Base-by-base conservation (phyloP, 495 filamentous ascomycete species). In the Lasiosphaeria hispida region DNA sequence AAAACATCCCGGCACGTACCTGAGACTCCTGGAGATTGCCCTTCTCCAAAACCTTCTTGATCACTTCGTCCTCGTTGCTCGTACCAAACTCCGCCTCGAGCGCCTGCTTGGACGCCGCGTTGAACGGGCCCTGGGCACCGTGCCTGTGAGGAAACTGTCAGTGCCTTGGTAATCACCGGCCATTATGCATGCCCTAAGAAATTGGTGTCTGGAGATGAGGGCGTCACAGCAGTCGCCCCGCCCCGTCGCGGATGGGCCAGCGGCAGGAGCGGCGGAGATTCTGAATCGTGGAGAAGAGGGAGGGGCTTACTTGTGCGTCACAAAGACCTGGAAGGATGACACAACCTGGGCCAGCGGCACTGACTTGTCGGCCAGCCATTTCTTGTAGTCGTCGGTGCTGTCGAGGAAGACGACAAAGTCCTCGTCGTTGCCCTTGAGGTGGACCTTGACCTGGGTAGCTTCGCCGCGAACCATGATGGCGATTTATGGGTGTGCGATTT, bases 391-490 rank as follows among this genome's bases (percentile, higher is more conserved):
- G 18, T 88, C 71, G 14, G 78, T 62, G 69, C 87, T 87, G 56
- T 97, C 91, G 53, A 95, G 80, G 72, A 96, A 90, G 78, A 97
- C 80, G 70, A 97, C 75, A 70, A 92, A 98, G 81, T 96, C 91
- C 34, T 97, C 91, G 18, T 83, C 80, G 53, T 79, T 76, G 79
- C 94, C 93, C 80, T 92, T 89, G 86, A 87, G 93, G 85, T 95
- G 85, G 75, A 96, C 83, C 79, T 95, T 97, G 77, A 76, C 76
- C 68, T 85, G 80, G 48, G 71, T 66, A 51, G 81, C 83, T 80
- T 92, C 91, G 77, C 87, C 91, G 69, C 90, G 88, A 74, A 87
- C 68, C 89, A 92, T 96, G 47, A 65, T 84, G 73, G 61, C 56
- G 53, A 63, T 53, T 23, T 60, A n/a, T n/a, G n/a, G n/a, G 52